phyloP scores from a whole-genome alignment of 2,329 filamentous ascomycete species.

The Stenocarpella maydis region DNA sequence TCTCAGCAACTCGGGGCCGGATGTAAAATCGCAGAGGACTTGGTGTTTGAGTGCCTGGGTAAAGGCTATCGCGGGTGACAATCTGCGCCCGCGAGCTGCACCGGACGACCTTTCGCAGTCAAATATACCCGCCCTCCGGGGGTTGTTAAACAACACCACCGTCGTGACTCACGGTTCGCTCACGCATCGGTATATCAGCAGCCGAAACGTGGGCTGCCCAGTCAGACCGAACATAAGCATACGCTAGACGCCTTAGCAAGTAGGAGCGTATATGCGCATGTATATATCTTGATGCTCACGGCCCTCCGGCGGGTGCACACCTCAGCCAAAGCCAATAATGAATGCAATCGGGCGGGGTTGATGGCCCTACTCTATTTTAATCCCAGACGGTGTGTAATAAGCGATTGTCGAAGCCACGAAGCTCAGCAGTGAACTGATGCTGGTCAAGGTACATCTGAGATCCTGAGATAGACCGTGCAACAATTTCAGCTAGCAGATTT shows the following conservation, averaged over 20 bases:
- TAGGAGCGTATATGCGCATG: background rate
- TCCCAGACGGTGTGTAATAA: background rate
- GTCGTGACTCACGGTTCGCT: conserved; percentile 5
- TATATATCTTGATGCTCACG: background rate
- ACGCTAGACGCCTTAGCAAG: background rate
- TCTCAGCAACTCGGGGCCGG: background rate
- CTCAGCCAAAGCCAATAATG: background rate
- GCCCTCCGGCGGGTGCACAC: too few species aligned
- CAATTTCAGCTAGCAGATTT: too few species aligned
- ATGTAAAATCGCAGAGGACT: background rate
- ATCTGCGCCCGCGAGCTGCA: background rate
- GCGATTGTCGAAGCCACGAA: background rate
- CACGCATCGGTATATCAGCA: background rate
- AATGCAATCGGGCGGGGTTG: background rate
- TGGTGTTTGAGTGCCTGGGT: background rate
- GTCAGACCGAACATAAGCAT: background rate
- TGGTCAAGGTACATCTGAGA: background rate
- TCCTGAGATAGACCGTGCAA: too few species aligned
- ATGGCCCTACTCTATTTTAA: background rate
- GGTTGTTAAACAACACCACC: background rate
- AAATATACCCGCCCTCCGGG: background rate
- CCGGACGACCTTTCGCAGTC: background rate
- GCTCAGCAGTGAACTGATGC: background rate
- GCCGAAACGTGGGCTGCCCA: background rate
- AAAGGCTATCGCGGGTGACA: too few species aligned